These are phyloP conservation scores for Hibiscus trionum DNA, from an alignment of 345 rosid genomes.

Conservation along the genomic window DNA sequence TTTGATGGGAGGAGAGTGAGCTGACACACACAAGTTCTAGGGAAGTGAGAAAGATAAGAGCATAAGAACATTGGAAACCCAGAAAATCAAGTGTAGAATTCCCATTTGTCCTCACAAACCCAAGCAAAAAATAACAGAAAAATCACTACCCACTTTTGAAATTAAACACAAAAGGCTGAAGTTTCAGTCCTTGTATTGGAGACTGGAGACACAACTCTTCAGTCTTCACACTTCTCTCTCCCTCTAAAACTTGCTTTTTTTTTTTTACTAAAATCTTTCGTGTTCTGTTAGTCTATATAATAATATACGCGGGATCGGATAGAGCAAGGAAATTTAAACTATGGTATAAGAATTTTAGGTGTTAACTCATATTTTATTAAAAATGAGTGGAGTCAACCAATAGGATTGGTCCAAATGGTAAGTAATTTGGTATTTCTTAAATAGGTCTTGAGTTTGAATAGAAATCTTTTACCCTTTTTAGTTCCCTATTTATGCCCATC, in stretches of 20 bases:
- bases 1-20: not conserved
- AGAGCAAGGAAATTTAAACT: too few species aligned
- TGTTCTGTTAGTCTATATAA: too few species aligned
- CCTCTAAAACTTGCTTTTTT: not conserved
- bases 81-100: not conserved
- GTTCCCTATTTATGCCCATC: too few species aligned
- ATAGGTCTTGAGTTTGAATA: too few species aligned
- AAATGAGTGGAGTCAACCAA: not conserved
- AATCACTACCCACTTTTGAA: not conserved
- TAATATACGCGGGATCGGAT: too few species aligned
- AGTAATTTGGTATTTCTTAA: too few species aligned
- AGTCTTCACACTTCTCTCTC: slow-evolving; percentile 15
- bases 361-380: too few species aligned
- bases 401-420: too few species aligned
- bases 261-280: too few species aligned
- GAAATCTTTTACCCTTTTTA: too few species aligned
- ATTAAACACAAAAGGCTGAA: slow-evolving; percentile 28
- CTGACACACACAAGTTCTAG: not conserved
- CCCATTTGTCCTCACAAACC: not conserved
- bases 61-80: not conserved
- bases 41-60: not conserved
- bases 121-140: not conserved
- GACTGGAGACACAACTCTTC: slow-evolving; percentile 40
- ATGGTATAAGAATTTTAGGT: too few species aligned
- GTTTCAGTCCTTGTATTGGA: slow-evolving; percentile 51